Evolutionary conservation across 495 filamentous ascomycete genomes (phyloP).

Genomic region (Aspergillus leporis): DNA sequence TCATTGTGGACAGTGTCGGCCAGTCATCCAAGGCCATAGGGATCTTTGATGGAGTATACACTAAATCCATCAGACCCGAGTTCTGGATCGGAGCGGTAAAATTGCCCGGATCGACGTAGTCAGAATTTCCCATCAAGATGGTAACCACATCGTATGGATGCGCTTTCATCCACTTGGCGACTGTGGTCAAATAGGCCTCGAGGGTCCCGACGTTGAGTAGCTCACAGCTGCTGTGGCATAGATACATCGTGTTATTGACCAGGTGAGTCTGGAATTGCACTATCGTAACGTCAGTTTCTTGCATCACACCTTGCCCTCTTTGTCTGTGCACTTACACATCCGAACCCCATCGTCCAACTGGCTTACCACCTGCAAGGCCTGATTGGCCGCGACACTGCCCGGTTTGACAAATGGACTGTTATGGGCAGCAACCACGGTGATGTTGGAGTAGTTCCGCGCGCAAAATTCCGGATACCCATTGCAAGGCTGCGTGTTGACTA

Average conservation of each 20-base stretch:
- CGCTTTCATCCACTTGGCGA: conserved; percentile 68
- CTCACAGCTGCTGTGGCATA: conserved; percentile 77
- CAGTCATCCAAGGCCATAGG: conserved; percentile 75
- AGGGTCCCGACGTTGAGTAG: conserved; percentile 78
- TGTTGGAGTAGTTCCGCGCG: conserved; percentile 77
- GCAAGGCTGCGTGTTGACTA: conserved; percentile 76
- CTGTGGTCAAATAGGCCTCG: conserved; percentile 66
- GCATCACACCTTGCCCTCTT: neutral
- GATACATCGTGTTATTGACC: conserved; percentile 58
- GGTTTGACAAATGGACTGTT: conserved; percentile 77
- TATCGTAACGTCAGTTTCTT: conserved; percentile 20
- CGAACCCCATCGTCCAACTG: conserved; percentile 89
- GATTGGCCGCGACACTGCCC: conserved; percentile 77
- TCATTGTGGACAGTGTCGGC: conserved; percentile 82
- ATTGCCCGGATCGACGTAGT: conserved; percentile 60
- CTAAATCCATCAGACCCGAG: conserved; percentile 66
- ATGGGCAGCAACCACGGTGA: conserved; percentile 83
- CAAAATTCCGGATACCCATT: conserved; percentile 89
- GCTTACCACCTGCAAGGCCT: conserved; percentile 62
- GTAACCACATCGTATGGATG: conserved; percentile 94
- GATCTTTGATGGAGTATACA: conserved; percentile 68
- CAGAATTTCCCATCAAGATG: conserved; percentile 81
- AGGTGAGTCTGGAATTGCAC: conserved; percentile 85
- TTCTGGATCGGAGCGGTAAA: conserved; percentile 62
- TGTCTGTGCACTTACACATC: conserved; percentile 55